A percentile compares a stretch with the other conserved stretches of the same genome.
Evolutionary conservation across 2,329 filamentous ascomycete genomes (phyloP).

Genomic region (Pyricularia grisea): DNA sequence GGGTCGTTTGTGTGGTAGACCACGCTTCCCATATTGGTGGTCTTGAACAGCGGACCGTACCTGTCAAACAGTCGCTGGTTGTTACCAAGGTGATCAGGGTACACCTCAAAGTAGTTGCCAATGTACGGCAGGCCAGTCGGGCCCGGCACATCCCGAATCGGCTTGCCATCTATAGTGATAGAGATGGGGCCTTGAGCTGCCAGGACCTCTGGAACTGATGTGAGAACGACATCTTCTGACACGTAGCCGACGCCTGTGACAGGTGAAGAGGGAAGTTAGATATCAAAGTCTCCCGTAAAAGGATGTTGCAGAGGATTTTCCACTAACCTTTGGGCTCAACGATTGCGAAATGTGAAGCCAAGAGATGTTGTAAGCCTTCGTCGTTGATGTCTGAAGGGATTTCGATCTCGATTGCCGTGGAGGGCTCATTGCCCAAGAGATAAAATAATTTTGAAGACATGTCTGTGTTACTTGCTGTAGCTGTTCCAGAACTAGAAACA

Average conservation of each 20-base stretch:
- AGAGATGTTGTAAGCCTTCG: conserved; percentile 26
- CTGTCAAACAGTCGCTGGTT: conserved; percentile 42
- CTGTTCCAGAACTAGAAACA: background rate
- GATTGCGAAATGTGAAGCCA: conserved; percentile 32
- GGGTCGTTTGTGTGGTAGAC: conserved; percentile 44
- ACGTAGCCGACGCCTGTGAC: conserved; percentile 12
- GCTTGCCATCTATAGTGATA: conserved; percentile 38
- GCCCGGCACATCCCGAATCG: conserved; percentile 39
- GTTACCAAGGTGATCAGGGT: conserved; percentile 48
- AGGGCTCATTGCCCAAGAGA: conserved; percentile 29
- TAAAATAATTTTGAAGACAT: conserved; percentile 30
- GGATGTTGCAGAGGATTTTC: background rate
- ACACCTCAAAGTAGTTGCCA: conserved; percentile 45
- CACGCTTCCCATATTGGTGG: conserved; percentile 38
- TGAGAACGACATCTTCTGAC: conserved; percentile 1
- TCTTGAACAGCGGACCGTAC: conserved; percentile 42
- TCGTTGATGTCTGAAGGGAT: conserved; percentile 23
- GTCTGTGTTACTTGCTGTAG: background rate
- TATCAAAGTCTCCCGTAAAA: background rate
- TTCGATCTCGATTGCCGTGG: conserved; percentile 25
- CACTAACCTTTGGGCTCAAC: conserved; percentile 28
- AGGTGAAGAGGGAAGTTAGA: background rate
- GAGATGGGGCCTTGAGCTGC: conserved; percentile 23
- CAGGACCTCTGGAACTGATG: conserved; percentile 5
- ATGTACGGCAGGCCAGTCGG: conserved; percentile 37